Evolutionary conservation across 2,329 filamentous ascomycete genomes (phyloP).

Genomic region (Cytospora paraplurivora): DNA sequence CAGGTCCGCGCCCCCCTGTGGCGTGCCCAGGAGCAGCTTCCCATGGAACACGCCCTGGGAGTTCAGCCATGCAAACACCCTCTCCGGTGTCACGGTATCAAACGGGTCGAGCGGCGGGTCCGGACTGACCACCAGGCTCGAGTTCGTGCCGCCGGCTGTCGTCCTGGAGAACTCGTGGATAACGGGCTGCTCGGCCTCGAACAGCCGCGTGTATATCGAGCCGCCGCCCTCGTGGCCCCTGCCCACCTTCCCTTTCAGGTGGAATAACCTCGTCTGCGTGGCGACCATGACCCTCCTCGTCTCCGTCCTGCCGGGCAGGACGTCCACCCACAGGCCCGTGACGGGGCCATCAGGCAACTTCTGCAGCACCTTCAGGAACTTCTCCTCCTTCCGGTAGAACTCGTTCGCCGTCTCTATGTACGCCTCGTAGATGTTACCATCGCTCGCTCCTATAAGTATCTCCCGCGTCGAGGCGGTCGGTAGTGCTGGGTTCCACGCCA

Average conservation of each 20-base stretch:
- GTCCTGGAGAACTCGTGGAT: slow-evolving; percentile 71
- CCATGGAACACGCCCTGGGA: slow-evolving; percentile 87
- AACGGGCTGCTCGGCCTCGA: slow-evolving; percentile 81
- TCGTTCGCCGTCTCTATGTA: slow-evolving; percentile 94
- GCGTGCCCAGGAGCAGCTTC: slow-evolving; percentile 65
- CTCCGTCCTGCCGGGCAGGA: slow-evolving; percentile 66
- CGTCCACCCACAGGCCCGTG: slow-evolving; percentile 83
- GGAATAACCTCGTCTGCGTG: slow-evolving; percentile 76
- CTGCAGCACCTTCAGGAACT: slow-evolving; percentile 82
- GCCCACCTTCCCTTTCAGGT: slow-evolving; percentile 78
- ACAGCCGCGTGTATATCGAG: slow-evolving; percentile 83
- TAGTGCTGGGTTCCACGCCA: slow-evolving; percentile 92
- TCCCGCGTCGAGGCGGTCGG: slow-evolving; percentile 94
- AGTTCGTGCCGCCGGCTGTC: slow-evolving; percentile 57
- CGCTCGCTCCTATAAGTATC: slow-evolving; percentile 87
- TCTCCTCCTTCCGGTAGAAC: slow-evolving; percentile 94
- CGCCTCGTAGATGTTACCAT: slow-evolving; percentile 92
- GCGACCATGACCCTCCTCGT: slow-evolving; percentile 76
- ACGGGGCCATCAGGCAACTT: slow-evolving; percentile 81
- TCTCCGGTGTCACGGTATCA: slow-evolving; percentile 63
- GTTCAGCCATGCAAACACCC: slow-evolving; percentile 88
- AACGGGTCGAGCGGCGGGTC: slow-evolving; percentile 60
- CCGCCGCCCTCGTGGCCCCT: slow-evolving; percentile 77
- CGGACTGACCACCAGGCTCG: slow-evolving; percentile 74
- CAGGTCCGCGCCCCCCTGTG: slow-evolving; percentile 57